Conservation (phyloP, 2,329 filamentous ascomycete genomes). For the Arthroderma sp. region DNA sequence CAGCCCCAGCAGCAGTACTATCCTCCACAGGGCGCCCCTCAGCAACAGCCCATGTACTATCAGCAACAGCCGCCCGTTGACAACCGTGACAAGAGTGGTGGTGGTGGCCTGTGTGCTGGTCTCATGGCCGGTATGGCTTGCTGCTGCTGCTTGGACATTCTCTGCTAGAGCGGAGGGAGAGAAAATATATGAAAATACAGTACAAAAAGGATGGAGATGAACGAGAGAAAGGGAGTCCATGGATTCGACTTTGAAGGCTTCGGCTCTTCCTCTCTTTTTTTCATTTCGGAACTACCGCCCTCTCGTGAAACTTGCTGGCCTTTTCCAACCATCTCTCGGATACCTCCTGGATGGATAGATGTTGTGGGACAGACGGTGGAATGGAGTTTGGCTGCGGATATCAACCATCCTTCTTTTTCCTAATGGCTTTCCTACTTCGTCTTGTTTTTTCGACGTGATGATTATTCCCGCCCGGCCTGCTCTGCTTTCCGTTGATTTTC, state of each 20-base stretch:
- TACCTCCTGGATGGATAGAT: too few relatives aligned
- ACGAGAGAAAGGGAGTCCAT: background rate
- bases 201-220: background rate
- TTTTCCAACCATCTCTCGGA: too few relatives aligned
- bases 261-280: too few relatives aligned
- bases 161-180: slow-evolving; percentile 23
- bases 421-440: background rate
- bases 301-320: background rate
- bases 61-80: slow-evolving; percentile 25
- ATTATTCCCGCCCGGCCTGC: background rate
- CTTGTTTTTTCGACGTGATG: background rate
- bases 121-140: slow-evolving; percentile 37
- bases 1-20: slow-evolving; percentile 18
- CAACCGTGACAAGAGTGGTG: slow-evolving; percentile 29
- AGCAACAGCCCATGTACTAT: slow-evolving; percentile 26
- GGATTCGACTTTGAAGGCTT: too few relatives aligned
- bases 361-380: too few relatives aligned
- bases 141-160: slow-evolving; percentile 40
- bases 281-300: too few relatives aligned
- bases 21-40: slow-evolving; percentile 22
- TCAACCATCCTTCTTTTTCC: background rate
- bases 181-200: background rate
- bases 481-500: background rate
- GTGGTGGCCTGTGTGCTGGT: slow-evolving; percentile 35
- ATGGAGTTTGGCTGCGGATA: background rate